Evolutionary conservation across 306 rosid genomes (phyloP), one percentile per base, ranked within the genome.

Genomic region (Quercus alba): DNA sequence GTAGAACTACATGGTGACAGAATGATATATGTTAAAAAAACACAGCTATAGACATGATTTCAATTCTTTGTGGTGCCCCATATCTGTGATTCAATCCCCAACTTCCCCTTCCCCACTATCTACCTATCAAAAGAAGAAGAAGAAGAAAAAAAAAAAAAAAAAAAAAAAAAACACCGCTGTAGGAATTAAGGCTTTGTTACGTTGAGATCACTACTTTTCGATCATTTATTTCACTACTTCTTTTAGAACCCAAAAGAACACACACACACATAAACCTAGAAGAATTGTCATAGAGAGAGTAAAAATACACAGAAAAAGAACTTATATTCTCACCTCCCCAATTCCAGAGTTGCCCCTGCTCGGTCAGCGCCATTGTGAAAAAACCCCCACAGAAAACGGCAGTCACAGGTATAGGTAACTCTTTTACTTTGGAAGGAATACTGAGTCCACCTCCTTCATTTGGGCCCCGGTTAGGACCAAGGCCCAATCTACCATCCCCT

Each of bases 401-500:
- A 80, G 88, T 87, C 72, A 88, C 72, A 23, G 96, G 91, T 55
- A 82, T 77, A 62, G 91, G 91, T 78, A 93, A 86, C 81, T 89
- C 94, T 81, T 78, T 88, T 64, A 93, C 96, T 86, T 88, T 91
- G 84, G 86, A 89, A 73, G 98, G 97, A 78, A 84, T 83, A 80
- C 98, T 90, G 80, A 89, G 88, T 54, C 99, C 97, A 54, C 98
- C 99, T 38, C 91, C 94, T 51, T 93, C 96, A 81, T 91, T 89
- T 77, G 98, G 97, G 72, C 98, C 99, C 38, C 92, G 85, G 77
- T 85, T 87, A 69, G 97, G 97, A 85, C 99, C 99, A 77, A 95
- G 94, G 67, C 98, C 99, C 84, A 95, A 93, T 79, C 98, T 89
- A 55, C 99, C 99, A 71, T 95, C 97, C 58, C 94, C 97, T 88